Percentiles rank a stretch among this genome's conserved stretches.
These are phyloP conservation scores for Houttuynia cordata DNA, from an alignment of 164 flowering plant genomes.

Conservation along the genomic window DNA sequence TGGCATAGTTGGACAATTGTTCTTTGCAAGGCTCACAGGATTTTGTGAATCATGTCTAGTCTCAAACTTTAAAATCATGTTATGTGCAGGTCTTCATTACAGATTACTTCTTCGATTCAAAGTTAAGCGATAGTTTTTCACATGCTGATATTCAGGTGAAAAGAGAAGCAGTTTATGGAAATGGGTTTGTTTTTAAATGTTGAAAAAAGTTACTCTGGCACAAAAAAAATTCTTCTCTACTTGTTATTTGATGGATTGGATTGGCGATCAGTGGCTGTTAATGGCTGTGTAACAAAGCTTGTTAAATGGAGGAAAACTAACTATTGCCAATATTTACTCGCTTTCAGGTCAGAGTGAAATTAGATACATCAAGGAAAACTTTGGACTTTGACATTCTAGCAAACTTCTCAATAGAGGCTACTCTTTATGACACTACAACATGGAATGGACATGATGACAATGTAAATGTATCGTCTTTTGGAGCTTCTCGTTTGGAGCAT, in stretches of 20 bases:
- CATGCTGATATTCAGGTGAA: slow-evolving; percentile 67
- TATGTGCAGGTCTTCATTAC: slow-evolving; percentile 67
- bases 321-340: not conserved
- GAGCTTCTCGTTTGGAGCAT: slow-evolving; percentile 36
- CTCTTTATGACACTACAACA: slow-evolving; percentile 48
- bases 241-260: too few relatives aligned
- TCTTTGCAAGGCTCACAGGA: too few relatives aligned
- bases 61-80: not conserved
- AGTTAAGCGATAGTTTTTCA: slow-evolving; percentile 46
- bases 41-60: not conserved
- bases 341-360: slow-evolving; percentile 77
- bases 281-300: not conserved
- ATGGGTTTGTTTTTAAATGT: not conserved
- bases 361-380: slow-evolving; percentile 34
- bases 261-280: too few relatives aligned
- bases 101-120: slow-evolving; percentile 78
- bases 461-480: slow-evolving; percentile 35
- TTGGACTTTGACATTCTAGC: slow-evolving; percentile 26
- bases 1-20: too few relatives aligned
- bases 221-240: too few relatives aligned
- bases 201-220: too few relatives aligned
- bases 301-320: not conserved
- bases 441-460: slow-evolving; percentile 30
- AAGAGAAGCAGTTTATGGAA: not conserved
- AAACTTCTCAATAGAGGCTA: slow-evolving; percentile 60